Evolutionary conservation across 129 eudicot genomes (phyloP).

Genomic region (Artemisia argyi): DNA sequence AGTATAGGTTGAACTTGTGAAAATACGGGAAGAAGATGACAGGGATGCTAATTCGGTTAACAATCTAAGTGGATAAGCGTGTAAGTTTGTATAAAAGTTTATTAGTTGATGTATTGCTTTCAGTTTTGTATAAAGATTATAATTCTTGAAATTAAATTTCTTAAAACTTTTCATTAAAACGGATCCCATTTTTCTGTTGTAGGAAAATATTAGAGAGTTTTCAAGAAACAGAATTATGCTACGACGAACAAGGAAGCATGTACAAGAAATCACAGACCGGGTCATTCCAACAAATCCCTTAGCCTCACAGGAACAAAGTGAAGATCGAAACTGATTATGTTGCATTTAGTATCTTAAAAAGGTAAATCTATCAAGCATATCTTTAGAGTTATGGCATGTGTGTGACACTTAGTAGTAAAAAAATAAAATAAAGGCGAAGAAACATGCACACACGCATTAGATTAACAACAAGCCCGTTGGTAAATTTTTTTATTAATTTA

Average conservation of each 20-base stretch:
- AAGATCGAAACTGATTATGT: slow-evolving; percentile 38
- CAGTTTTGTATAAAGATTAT: too few relatives aligned
- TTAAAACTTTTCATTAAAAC: not conserved
- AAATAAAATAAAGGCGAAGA: too few relatives aligned
- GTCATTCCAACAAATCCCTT: slow-evolving; percentile 55
- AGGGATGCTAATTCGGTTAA: slow-evolving; percentile 36
- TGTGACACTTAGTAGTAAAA: too few relatives aligned
- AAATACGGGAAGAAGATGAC: slow-evolving; percentile 52
- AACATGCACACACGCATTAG: too few relatives aligned
- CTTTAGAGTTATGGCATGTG: not conserved
- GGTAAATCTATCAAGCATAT: too few relatives aligned
- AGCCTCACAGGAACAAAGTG: slow-evolving; percentile 54
- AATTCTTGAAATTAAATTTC: too few relatives aligned
- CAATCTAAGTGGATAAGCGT: too few relatives aligned
- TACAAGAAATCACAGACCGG: slow-evolving; percentile 51
- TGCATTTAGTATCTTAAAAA: slow-evolving; percentile 20
- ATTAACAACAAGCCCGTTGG: too few relatives aligned
- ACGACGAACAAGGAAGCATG: slow-evolving; percentile 65
- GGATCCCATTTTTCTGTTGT: slow-evolving; percentile 10
- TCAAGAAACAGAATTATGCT: slow-evolving; percentile 69
- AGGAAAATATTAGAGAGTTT: slow-evolving; percentile 76
- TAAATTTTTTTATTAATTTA: too few relatives aligned
- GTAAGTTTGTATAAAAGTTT: too few relatives aligned
- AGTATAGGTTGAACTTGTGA: slow-evolving; percentile 68
- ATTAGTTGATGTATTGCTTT: too few relatives aligned